These are phyloP conservation scores for Breynia disticha DNA, from an alignment of 441 rosid genomes.

Conservation along the genomic window DNA sequence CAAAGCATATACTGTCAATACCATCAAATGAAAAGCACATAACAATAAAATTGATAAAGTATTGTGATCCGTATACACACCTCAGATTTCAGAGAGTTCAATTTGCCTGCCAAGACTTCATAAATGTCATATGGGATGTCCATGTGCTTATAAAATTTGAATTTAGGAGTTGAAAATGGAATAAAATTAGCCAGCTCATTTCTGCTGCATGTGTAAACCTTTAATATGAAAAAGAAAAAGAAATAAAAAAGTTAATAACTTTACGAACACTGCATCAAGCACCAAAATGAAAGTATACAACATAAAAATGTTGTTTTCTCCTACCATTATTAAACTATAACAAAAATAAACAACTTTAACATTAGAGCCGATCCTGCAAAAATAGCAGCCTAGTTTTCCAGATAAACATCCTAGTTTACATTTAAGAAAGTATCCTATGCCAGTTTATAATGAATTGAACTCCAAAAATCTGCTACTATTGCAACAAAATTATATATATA, in stretches of 20 bases:
- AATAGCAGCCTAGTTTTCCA: too few species aligned
- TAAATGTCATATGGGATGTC: slow-evolving; percentile 23
- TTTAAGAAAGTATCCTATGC: too few species aligned
- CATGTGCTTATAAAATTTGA: slow-evolving; percentile 37
- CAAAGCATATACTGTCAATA: slow-evolving; percentile 14
- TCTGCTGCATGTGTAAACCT: slow-evolving; percentile 69
- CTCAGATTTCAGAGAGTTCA: slow-evolving; percentile 35
- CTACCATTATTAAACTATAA: too few species aligned
- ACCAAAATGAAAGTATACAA: not conserved
- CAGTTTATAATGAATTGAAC: too few species aligned
- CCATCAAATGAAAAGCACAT: slow-evolving; percentile 1
- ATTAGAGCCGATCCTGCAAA: too few species aligned
- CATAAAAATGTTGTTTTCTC: too few species aligned
- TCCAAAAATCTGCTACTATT: not conserved
- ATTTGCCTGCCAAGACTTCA: slow-evolving; percentile 17
- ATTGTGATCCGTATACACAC: slow-evolving; percentile 20
- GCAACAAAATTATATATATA: not conserved
- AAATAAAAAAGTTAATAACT: not conserved
- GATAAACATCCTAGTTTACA: too few species aligned
- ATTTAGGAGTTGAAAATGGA: slow-evolving; percentile 56
- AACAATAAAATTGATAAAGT: not conserved
- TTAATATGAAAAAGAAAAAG: slow-evolving; percentile 14
- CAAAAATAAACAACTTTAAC: too few species aligned
- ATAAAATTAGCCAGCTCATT: slow-evolving; percentile 49
- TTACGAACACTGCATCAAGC: not conserved